Conservation (phyloP, 1,284 basidiomycete species). For the Cyathus olla region DNA sequence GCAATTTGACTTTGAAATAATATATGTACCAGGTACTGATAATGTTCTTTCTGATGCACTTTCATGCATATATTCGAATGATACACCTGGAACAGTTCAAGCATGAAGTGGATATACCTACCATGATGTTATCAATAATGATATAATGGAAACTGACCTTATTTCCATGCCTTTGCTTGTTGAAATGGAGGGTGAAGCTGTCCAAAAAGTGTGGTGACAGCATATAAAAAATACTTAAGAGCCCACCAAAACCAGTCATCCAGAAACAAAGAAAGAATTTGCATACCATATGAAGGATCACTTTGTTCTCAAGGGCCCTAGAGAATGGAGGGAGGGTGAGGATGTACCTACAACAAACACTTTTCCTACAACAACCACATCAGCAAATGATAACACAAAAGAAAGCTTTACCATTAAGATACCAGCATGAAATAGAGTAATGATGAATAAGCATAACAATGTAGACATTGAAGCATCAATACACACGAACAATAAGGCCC, state of each 20-base stretch:
- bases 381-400: too few species aligned
- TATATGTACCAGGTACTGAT: slow-evolving; percentile 37
- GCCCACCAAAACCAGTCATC: slow-evolving; percentile 4
- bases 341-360: not conserved
- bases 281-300: not conserved
- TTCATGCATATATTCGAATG: slow-evolving; percentile 36
- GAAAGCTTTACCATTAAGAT: too few species aligned
- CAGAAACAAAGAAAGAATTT: slow-evolving; percentile 13
- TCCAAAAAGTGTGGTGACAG: not conserved
- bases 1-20: slow-evolving; percentile 39
- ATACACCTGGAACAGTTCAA: slow-evolving; percentile 26
- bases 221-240: not conserved
- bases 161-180: slow-evolving; percentile 17
- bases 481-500: too few species aligned
- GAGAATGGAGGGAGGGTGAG: slow-evolving; percentile 23
- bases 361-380: too few species aligned
- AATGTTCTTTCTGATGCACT: slow-evolving; percentile 45
- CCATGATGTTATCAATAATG: slow-evolving; percentile 20
- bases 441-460: too few species aligned
- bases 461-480: too few species aligned
- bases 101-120: slow-evolving; percentile 26
- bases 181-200: slow-evolving; percentile 17
- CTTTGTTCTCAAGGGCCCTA: slow-evolving; percentile 12
- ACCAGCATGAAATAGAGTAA: too few species aligned
- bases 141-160: slow-evolving; percentile 7